Conservation (phyloP, 345 rosid genomes). For the Turnera subulata region DNA sequence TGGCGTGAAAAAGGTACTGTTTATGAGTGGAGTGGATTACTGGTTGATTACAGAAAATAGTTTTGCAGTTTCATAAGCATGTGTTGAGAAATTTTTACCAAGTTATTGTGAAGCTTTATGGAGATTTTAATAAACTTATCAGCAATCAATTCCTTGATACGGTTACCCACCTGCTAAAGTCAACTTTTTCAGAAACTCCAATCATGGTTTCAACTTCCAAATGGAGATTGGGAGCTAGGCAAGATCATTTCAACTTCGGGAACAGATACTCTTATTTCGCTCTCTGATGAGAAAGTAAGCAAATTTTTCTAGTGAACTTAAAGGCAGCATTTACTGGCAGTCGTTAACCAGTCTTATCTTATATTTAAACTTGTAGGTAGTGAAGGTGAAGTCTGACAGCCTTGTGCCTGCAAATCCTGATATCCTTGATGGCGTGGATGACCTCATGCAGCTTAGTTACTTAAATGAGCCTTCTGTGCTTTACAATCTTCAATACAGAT, state of each 20-base stretch:
- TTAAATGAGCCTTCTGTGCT: conserved; percentile 94
- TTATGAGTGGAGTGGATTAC: background rate
- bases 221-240: conserved; percentile 87
- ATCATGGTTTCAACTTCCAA: conserved; percentile 79
- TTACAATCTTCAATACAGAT: conserved; percentile 86
- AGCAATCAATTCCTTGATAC: conserved; percentile 5
- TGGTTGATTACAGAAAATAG: background rate
- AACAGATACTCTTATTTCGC: conserved; percentile 57
- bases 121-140: background rate
- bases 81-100: background rate
- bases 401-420: conserved; percentile 92
- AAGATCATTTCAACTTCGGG: conserved; percentile 66
- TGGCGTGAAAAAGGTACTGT: conserved; percentile 67
- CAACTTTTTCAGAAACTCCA: conserved; percentile 64
- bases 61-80: background rate
- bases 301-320: conserved; percentile 5
- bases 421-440: conserved; percentile 97
- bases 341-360: conserved; percentile 13
- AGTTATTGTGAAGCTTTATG: conserved; percentile 7
- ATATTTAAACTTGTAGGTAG: conserved; percentile 38
- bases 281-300: conserved; percentile 80
- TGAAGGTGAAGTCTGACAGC: conserved; percentile 62
- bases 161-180: conserved; percentile 18
- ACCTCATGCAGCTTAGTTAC: conserved; percentile 98
- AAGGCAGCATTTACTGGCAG: conserved; percentile 14